Conservation (phyloP, 805 yeast genomes). For the Barnettozyma wickerhamii region DNA sequence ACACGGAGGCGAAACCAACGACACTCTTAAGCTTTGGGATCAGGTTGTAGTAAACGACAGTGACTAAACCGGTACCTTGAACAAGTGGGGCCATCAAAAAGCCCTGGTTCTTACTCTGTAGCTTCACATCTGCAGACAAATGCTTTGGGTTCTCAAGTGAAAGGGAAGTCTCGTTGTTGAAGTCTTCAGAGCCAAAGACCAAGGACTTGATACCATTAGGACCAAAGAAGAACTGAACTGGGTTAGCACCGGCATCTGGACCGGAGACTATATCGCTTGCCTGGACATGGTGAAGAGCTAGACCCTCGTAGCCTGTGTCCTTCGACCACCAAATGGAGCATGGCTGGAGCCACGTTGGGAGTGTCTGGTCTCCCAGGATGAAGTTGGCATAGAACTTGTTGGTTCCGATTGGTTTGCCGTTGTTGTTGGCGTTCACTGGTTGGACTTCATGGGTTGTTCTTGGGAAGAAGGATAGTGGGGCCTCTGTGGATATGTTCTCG, state of each 20-base stretch:
- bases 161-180: constrained; percentile 27
- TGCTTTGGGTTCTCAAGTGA: constrained; percentile 29
- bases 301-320: constrained; percentile 45
- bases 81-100: constrained; percentile 55
- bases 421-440: constrained; percentile 25
- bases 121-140: constrained; percentile 29
- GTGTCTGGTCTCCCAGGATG: constrained; percentile 58
- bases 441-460: constrained; percentile 25
- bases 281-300: constrained; percentile 63
- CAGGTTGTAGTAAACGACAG: constrained; percentile 54
- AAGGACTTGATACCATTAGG: constrained; percentile 66
- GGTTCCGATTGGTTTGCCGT: constrained; percentile 52
- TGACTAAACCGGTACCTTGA: constrained; percentile 80
- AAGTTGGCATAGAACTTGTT: constrained; percentile 78
- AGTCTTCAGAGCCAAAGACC: constrained; percentile 43
- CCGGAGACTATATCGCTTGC: constrained; percentile 64
- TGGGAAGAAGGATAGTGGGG: constrained; percentile 42
- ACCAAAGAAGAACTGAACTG: constrained; percentile 58
- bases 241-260: constrained; percentile 48
- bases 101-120: constrained; percentile 29
- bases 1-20: constrained; percentile 58
- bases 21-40: constrained; percentile 53
- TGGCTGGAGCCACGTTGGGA: constrained; percentile 80
- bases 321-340: constrained; percentile 67
- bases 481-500: constrained; percentile 36